These are phyloP conservation scores for Phellopilus nigrolimitatus DNA, from an alignment of 1,284 basidiomycete species.

Conservation along the genomic window DNA sequence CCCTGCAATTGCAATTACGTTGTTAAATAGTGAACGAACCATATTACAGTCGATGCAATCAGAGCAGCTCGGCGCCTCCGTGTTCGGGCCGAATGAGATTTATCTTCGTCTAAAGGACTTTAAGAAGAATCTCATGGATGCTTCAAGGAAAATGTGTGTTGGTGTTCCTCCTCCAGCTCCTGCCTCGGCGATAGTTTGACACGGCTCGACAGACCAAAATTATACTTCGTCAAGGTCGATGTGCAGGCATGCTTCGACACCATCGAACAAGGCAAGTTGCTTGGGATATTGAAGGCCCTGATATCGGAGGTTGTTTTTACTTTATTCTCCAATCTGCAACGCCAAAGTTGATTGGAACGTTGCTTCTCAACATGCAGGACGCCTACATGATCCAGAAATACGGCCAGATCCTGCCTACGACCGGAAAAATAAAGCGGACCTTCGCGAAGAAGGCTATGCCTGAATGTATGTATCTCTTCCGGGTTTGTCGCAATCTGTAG, in stretches of 20 bases:
- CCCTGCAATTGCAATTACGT: slow-evolving; percentile 11
- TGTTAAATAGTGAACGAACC: slow-evolving; percentile 4
- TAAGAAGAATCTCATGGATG: slow-evolving; percentile 50
- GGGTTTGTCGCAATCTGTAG: background rate
- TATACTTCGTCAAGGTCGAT: slow-evolving; percentile 97
- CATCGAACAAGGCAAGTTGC: slow-evolving; percentile 84
- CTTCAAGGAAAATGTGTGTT: slow-evolving; percentile 52
- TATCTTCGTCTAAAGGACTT: slow-evolving; percentile 70
- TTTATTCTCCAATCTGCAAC: slow-evolving; percentile 5
- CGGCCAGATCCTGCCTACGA: slow-evolving; percentile 49
- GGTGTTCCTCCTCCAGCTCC: background rate
- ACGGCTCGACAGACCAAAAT: slow-evolving; percentile 54
- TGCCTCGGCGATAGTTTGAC: background rate
- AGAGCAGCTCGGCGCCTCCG: slow-evolving; percentile 68
- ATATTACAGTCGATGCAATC: slow-evolving; percentile 54
- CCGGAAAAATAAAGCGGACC: slow-evolving; percentile 48
- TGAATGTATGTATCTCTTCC: slow-evolving; percentile 42
- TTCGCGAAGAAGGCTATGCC: slow-evolving; percentile 63
- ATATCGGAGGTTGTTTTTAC: slow-evolving; percentile 58
- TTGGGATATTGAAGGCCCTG: slow-evolving; percentile 71
- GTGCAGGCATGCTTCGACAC: slow-evolving; percentile 96
- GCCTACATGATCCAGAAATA: slow-evolving; percentile 61
- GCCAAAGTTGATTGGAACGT: background rate
- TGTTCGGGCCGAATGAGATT: slow-evolving; percentile 81
- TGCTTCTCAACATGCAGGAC: slow-evolving; percentile 52